Percentiles rank a stretch among this genome's conserved stretches.
Evolutionary conservation across 1,284 basidiomycete genomes (phyloP).

Genomic region (Trametes sp.): DNA sequence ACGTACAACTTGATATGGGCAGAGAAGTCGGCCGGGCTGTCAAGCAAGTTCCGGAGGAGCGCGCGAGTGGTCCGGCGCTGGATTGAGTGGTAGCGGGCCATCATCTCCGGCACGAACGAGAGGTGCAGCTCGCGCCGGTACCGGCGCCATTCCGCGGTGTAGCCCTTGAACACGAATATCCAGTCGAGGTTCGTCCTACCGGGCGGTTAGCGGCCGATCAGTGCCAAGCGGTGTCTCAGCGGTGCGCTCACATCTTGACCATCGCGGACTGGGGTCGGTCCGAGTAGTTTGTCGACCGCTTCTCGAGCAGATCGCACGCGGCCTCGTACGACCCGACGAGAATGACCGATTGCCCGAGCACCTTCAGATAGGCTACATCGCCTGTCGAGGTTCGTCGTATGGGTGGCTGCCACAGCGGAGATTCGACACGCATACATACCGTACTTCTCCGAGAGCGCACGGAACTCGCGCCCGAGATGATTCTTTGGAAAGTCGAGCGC

Average conservation of each 20-base stretch:
- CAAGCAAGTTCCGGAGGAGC: slow-evolving; percentile 19
- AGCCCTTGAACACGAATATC: slow-evolving; percentile 28
- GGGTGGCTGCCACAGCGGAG: background rate
- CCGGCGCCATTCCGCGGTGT: slow-evolving; percentile 24
- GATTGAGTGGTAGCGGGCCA: slow-evolving; percentile 14
- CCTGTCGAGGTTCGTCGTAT: slow-evolving; percentile 45
- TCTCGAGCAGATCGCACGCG: slow-evolving; percentile 69
- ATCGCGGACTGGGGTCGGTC: slow-evolving; percentile 56
- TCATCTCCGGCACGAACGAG: slow-evolving; percentile 14
- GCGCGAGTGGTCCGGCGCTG: slow-evolving; percentile 6
- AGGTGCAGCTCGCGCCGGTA: slow-evolving; percentile 27
- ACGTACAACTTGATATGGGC: slow-evolving; percentile 27
- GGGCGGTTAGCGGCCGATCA: background rate
- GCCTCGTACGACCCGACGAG: slow-evolving; percentile 63
- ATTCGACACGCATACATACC: background rate
- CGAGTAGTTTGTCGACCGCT: slow-evolving; percentile 71
- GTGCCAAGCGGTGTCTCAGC: background rate
- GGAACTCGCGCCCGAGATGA: slow-evolving; percentile 19
- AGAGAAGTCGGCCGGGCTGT: slow-evolving; percentile 17
- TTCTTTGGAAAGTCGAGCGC: slow-evolving; percentile 28
- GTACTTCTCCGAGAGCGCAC: slow-evolving; percentile 7
- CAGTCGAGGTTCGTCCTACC: slow-evolving; percentile 25
- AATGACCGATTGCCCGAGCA: slow-evolving; percentile 67
- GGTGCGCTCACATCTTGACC: slow-evolving; percentile 20
- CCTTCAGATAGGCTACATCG: slow-evolving; percentile 62